Conservation (phyloP, 2,329 filamentous ascomycete genomes). For the Drechslerella coelobrocha region DNA sequence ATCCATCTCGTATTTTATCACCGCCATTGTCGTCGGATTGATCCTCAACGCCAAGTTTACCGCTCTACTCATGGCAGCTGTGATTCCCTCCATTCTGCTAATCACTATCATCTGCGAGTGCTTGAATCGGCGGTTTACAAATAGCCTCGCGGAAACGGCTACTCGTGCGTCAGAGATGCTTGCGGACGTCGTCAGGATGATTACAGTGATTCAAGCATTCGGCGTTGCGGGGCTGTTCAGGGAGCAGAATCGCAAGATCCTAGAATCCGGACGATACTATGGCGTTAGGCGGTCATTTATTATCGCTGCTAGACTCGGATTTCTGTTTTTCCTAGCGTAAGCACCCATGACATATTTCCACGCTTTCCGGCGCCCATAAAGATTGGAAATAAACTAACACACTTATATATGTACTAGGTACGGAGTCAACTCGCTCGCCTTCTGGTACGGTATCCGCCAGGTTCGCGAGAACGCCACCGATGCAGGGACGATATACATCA, state of each 20-base stretch:
- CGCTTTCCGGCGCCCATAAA: not conserved
- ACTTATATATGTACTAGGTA: constrained; percentile 58
- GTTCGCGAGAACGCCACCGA: constrained; percentile 59
- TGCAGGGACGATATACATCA: constrained; percentile 67
- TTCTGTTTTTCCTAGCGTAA: constrained; percentile 70
- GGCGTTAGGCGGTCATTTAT: constrained; percentile 65
- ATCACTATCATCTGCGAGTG: constrained; percentile 61
- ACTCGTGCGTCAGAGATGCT: constrained; percentile 61
- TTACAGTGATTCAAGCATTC: constrained; percentile 63
- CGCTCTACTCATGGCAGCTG: constrained; percentile 65
- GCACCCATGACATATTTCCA: not conserved
- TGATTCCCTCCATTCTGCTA: constrained; percentile 62
- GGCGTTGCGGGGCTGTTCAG: constrained; percentile 53
- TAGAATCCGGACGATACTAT: constrained; percentile 37
- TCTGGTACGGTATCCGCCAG: constrained; percentile 70
- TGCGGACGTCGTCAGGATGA: constrained; percentile 61
- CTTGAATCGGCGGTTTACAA: constrained; percentile 59
- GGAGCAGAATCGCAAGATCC: constrained; percentile 34
- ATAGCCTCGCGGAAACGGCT: constrained; percentile 57
- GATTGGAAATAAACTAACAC: not conserved
- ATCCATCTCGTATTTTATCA: constrained; percentile 70
- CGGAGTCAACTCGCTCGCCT: constrained; percentile 70
- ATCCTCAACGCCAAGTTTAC: constrained; percentile 69
- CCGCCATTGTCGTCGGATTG: constrained; percentile 72
- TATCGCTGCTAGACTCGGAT: constrained; percentile 67